Conservation (phyloP, 2,329 filamentous ascomycete species). For the Cordyceps cateniannulata region DNA sequence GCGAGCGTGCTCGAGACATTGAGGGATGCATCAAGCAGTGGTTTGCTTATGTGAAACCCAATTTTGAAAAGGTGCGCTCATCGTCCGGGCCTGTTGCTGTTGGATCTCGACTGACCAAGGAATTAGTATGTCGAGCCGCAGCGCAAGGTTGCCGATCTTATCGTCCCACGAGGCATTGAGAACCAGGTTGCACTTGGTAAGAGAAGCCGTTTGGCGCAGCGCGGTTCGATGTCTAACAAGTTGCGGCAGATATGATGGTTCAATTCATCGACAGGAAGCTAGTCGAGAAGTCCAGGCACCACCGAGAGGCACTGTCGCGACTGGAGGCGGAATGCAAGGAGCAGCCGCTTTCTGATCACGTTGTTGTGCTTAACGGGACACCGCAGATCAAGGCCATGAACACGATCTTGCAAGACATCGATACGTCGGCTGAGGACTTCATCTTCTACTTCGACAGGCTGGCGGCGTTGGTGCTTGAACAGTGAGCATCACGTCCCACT, state of each 20-base stretch:
- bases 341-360: constrained; percentile 66
- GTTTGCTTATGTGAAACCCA: constrained; percentile 94
- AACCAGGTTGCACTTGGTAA: constrained; percentile 83
- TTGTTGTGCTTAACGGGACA: constrained; percentile 68
- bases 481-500: constrained; percentile 36
- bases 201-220: no score
- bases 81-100: constrained; percentile 46
- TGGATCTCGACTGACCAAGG: constrained; percentile 24
- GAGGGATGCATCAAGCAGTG: constrained; percentile 97
- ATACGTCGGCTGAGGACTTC: constrained; percentile 79
- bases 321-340: constrained; percentile 68
- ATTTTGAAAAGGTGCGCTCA: constrained; percentile 72
- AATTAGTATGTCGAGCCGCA: constrained; percentile 82
- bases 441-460: constrained; percentile 96
- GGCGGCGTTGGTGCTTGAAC: constrained; percentile 75
- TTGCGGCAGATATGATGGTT: constrained; percentile 71
- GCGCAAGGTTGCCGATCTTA: constrained; percentile 85
- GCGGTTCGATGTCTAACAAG: background rate
- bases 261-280: constrained; percentile 88
- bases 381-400: constrained; percentile 82
- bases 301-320: constrained; percentile 70
- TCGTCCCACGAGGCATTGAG: constrained; percentile 89
- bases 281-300: constrained; percentile 74
- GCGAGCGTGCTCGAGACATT: constrained; percentile 81
- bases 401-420: constrained; percentile 78